Base-by-base conservation (phyloP, 768 basidiomycete species). In the Bullera alba region DNA sequence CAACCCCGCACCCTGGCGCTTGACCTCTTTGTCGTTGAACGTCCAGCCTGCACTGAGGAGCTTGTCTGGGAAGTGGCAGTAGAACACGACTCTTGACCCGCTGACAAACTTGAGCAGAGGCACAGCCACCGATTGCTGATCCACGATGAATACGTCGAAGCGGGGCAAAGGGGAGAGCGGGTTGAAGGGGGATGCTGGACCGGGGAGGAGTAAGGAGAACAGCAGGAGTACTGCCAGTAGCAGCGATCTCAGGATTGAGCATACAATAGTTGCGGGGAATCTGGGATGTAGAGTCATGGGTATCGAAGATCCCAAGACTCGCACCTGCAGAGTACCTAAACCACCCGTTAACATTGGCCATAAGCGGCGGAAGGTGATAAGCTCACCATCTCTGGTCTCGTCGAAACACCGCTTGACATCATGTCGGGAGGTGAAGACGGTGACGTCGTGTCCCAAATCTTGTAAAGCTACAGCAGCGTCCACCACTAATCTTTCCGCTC, bases 11-110 rank as follows among this genome's bases (percentile, higher is more conserved):
- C 22, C 50, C 81, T 19, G 37, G 23, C 21, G 8, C n/a, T 23
- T 21, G 12, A 19, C 26, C 27, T 10, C 25, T 8, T n/a, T 32
- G 6, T 30, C 45, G n/a, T 36, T 22, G 8, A 7, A 5, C 30
- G 8, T 22, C 69, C 72, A 68, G 28, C 71, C 72, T 12, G 70
- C 71, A 37, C 58, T 59, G 23, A 96, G 79, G 0, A 97, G 77
- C 71, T 93, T 93, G 74, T 99, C 93, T 0, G 93, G 95, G 59
- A 99, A 97, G 70, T 97, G 95, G 59, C 90, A 93, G 70, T 99
- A 97, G 73, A 96, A 97, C 17, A 97, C 84, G 26, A 93, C 86
- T 2, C 88, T 82, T n/a, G 81, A 87, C 19, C 77, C 76, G 2
- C 77, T 79, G 14, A 87, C 63, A 52, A 75, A 62, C 2, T 87